Evolutionary conservation across 768 basidiomycete species (phyloP).

Genomic region (Suillus decipiens): DNA sequence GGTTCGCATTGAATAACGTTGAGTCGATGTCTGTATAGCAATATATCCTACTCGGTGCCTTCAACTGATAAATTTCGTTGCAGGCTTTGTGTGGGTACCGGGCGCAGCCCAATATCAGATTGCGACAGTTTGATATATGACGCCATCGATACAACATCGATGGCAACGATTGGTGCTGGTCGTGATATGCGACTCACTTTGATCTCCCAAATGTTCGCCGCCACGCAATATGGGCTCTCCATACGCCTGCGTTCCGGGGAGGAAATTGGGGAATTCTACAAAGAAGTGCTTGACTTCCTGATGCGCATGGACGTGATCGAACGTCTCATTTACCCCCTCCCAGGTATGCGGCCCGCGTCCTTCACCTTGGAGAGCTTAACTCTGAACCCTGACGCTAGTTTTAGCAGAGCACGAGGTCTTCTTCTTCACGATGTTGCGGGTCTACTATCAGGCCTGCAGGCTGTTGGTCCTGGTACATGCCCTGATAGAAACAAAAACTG

Average conservation of each 20-base stretch:
- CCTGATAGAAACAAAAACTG: constrained; percentile 28
- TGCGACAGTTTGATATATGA: constrained; percentile 33
- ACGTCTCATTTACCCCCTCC: constrained; percentile 38
- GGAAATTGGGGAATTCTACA: constrained; percentile 36
- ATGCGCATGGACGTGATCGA: constrained; percentile 37
- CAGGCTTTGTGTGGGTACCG: constrained; percentile 46
- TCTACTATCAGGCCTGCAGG: constrained; percentile 43
- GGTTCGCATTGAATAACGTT: constrained; percentile 39
- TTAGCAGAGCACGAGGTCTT: constrained; percentile 43
- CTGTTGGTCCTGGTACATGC: constrained; percentile 41
- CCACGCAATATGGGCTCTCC: constrained; percentile 33
- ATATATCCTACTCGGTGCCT: neutral
- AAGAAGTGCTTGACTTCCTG: constrained; percentile 34
- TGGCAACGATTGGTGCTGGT: constrained; percentile 20
- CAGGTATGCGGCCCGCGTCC: constrained; percentile 30
- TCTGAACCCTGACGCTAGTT: constrained; percentile 37
- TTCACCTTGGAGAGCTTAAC: constrained; percentile 11
- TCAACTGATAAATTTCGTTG: constrained; percentile 10
- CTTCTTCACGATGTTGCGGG: constrained; percentile 42
- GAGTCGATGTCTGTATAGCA: constrained; percentile 39
- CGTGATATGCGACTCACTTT: constrained; percentile 42
- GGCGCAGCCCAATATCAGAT: constrained; percentile 40
- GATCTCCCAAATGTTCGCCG: constrained; percentile 35
- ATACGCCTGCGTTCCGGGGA: constrained; percentile 30
- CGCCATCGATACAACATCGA: constrained; percentile 30